phyloP scores from a whole-genome alignment of 129 eudicot genomes.

The Chrysanthemum seticuspe region DNA sequence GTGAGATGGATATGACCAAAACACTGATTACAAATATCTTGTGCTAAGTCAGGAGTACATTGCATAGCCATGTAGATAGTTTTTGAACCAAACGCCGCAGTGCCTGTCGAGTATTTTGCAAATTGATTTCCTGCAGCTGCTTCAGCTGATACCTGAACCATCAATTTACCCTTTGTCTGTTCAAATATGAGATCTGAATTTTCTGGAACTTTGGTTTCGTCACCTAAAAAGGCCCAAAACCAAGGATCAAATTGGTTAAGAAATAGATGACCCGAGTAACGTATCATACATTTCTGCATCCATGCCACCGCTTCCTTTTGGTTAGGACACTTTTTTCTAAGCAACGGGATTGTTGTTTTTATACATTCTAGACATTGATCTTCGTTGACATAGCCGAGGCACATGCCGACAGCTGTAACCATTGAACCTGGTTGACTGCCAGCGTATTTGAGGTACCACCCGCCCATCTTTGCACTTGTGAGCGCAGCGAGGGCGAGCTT shows the following conservation, averaged over 20 bases:
- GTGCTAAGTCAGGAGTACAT: conserved; percentile 41
- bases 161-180: neutral
- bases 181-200: neutral
- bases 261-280: too few species aligned
- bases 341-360: too few species aligned
- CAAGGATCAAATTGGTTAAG: too few species aligned
- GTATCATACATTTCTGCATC: too few species aligned
- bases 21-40: conserved; percentile 15
- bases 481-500: neutral
- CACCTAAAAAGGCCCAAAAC: conserved; percentile 8
- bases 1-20: neutral
- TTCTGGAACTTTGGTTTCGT: too few species aligned
- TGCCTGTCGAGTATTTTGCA: conserved; percentile 26
- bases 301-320: conserved; percentile 20
- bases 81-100: neutral
- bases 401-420: too few species aligned
- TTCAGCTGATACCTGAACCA: neutral
- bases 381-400: too few species aligned
- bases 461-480: neutral
- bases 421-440: neutral
- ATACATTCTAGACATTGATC: too few species aligned
- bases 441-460: conserved; percentile 14
- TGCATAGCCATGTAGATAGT: conserved; percentile 24
- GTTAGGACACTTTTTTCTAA: conserved; percentile 1
- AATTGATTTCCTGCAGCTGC: conserved; percentile 29